Evolutionary conservation across 2,329 filamentous ascomycete genomes (phyloP).

Genomic region (Pseudogymnoascus destructans): DNA sequence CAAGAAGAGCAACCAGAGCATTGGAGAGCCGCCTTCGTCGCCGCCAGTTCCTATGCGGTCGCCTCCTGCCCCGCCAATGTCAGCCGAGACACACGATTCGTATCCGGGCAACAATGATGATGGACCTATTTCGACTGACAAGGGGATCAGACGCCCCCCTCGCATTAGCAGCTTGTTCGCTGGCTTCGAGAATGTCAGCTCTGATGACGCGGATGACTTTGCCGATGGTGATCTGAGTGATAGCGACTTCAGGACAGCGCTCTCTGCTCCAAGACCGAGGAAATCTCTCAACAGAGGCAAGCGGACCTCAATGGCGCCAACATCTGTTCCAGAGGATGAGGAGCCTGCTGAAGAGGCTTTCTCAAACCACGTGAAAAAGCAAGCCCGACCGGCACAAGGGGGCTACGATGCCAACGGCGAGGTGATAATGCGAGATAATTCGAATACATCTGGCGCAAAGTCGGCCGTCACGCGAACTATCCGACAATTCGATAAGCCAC

Average conservation of each 20-base stretch:
- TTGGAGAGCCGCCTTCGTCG: conserved; percentile 38
- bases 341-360: conserved; percentile 16
- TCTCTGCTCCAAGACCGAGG: conserved; percentile 47
- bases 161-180: conserved; percentile 77
- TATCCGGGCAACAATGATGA: conserved; percentile 75
- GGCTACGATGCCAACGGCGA: conserved; percentile 16
- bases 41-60: conserved; percentile 28
- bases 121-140: conserved; percentile 47
- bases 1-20: conserved; percentile 34
- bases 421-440: conserved; percentile 17
- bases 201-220: conserved; percentile 53
- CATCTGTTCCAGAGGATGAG: conserved; percentile 21
- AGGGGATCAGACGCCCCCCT: conserved; percentile 52
- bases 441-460: conserved; percentile 13
- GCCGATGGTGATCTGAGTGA: conserved; percentile 49
- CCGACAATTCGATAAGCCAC: conserved; percentile 24
- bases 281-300: conserved; percentile 15
- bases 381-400: conserved; percentile 13
- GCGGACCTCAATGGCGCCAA: conserved; percentile 16
- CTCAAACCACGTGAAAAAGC: conserved; percentile 14
- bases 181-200: conserved; percentile 62
- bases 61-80: conserved; percentile 35
- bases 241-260: conserved; percentile 51
- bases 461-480: conserved; percentile 14
- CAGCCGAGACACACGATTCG: conserved; percentile 41